Evolutionary conservation across 768 basidiomycete genomes (phyloP), one percentile per base, ranked within the genome.

Genomic region (Leccinum ochraceum): DNA sequence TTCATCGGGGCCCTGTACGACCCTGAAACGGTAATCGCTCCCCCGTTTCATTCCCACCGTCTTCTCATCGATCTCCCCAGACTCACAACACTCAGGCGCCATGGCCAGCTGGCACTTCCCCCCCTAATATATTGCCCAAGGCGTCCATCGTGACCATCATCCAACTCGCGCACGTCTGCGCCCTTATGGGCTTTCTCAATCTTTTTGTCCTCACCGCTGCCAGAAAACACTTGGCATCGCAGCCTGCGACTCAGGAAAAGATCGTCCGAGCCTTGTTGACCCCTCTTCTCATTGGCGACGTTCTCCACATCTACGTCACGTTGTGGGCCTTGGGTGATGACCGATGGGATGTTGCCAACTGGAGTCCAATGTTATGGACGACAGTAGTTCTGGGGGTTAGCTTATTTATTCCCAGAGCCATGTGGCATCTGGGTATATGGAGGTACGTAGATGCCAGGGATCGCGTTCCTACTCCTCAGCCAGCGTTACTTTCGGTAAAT

Each of bases 151-250:
- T 92, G 53, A 89, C 88, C 1, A 76, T 89, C 61, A 74, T 88
- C 51, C 90, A 92, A 68, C 86, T 92, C 56, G 89, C 86, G 2
- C 87, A 92, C 65, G 89, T 89, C 54, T 90, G 89, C 65, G 88
- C 84, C 44, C 84, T 92, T 28, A 72, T 92, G 63, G 90, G 90
- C 13, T 67, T 89, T 59, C 69, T 92, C 60, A 92, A 91, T 68
- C 66, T 85, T 59, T 90, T 86, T 71, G 73, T 91, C 51, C 80
- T 92, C 57, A 78, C 81, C 20, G 79, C 87, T 10, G 79, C 81
- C 34, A 84, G 88, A 54, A 82, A 74, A 50, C 82, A 92, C 69
- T 78, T 92, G 54, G 78, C 78, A 30, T 71, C 74, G 2, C 80
- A 86, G 48, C 86, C 83, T 6, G 82, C 82, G 3, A 69, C 90